phyloP scores from a whole-genome alignment of 2,329 filamentous ascomycete genomes.

The Fusarium oxysporum region DNA sequence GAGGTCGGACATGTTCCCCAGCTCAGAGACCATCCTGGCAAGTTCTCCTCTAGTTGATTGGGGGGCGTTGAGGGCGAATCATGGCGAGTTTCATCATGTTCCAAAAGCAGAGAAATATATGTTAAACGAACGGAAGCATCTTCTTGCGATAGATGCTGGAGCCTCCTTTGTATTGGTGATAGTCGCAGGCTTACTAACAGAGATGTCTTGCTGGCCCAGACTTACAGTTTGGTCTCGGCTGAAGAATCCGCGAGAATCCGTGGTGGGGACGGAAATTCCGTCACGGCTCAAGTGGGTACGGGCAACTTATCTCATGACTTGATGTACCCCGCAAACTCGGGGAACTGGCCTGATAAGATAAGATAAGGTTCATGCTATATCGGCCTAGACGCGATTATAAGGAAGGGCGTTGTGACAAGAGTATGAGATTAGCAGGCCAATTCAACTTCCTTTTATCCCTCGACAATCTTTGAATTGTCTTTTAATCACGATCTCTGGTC shows the following conservation, averaged over 20 bases:
- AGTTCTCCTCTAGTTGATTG: background rate
- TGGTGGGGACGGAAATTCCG: background rate
- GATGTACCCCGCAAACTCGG: too few relatives aligned
- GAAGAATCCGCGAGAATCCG: conserved; percentile 13
- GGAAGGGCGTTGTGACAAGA: background rate
- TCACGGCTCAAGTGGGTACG: background rate
- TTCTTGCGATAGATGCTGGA: rapidly evolving
- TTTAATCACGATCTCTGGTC: background rate
- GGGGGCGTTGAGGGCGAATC: background rate
- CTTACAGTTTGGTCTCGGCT: background rate
- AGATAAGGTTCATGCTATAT: background rate
- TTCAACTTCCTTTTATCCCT: background rate
- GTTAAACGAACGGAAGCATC: rapidly evolving
- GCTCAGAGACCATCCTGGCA: background rate
- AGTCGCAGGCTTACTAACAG: rapidly evolving
- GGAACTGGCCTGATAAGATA: background rate
- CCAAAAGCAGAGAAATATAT: rapidly evolving
- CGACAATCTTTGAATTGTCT: rapidly evolving
- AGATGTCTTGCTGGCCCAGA: background rate
- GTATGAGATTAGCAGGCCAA: background rate
- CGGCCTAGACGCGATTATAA: background rate
- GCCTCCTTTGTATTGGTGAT: rapidly evolving
- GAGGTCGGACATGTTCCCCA: background rate
- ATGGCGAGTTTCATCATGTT: background rate
- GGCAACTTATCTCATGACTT: background rate